Base-by-base conservation (phyloP, 345 rosid species). In the Euphorbia lathyris region DNA sequence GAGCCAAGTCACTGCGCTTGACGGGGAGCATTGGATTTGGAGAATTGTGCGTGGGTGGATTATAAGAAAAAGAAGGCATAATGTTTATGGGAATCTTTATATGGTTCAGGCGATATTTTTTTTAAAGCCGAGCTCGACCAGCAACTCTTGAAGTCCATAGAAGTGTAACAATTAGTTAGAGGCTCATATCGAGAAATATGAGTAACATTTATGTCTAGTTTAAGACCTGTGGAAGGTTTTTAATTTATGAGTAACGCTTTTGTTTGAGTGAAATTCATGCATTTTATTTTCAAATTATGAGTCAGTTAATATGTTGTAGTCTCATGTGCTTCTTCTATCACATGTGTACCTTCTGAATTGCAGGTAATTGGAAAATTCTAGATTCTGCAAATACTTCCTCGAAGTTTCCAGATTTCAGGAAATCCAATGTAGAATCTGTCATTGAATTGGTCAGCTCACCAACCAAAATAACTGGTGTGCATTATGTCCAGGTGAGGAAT, bases 391-490 rank as follows among this genome's bases (percentile, higher is more conserved):
- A 92, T 74, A 83, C 87, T 85, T 87, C 97, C 81, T 84, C 94
- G 29, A 92, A 81, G 75, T 92, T 92, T 82, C 89, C 90, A 60
- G 91, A 95, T 72, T 86, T 87, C 78, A 78, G 89, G 74, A 95
- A 87, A 72, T 82, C 92, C 10, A 78, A 68, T 73, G 99, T 97
- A 22, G 81, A 90, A 79, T 88, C 97, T 65, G 80, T 87, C 63
- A 85, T 92, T 71, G 97, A 92, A 71, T 83, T 95, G 82, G 85
- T 88, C 72, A 92, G 97, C 70, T 76, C 87, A 38, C 91, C 95
- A 63, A 92, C 99, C 36, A 95, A 92, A 85, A 88, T 95, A 68
- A 83, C 83, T 8, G 97, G 97, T 76, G 97, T 95, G 66, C 97
- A 95, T 83, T 95, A 92, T 81, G 90, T 95, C 72, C 97, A 90